These are phyloP conservation scores for Quambalaria eucalypti DNA, from an alignment of 1,284 basidiomycete genomes.

Conservation along the genomic window DNA sequence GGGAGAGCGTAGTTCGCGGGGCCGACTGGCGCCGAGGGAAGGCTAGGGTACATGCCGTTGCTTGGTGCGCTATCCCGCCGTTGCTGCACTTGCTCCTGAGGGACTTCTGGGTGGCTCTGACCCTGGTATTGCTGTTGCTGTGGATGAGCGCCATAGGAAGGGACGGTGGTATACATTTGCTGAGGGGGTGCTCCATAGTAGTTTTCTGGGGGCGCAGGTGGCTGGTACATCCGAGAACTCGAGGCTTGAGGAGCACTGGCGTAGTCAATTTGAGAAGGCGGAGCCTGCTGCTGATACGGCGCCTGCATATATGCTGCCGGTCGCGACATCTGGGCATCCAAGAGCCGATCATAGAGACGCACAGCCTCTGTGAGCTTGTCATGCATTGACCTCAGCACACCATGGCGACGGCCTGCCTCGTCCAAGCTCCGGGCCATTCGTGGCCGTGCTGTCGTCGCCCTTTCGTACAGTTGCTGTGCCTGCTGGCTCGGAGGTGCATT, in stretches of 20 bases:
- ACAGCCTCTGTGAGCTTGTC: slow-evolving; percentile 84
- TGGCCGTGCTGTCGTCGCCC: slow-evolving; percentile 68
- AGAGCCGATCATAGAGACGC: slow-evolving; percentile 73
- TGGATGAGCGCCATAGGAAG: neutral
- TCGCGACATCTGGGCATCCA: slow-evolving; percentile 65
- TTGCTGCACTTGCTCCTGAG: no score
- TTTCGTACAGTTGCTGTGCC: slow-evolving; percentile 64
- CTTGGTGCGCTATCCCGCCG: no score
- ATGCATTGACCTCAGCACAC: slow-evolving; percentile 82
- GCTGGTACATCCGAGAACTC: no score
- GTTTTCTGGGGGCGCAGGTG: neutral
- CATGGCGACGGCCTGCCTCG: slow-evolving; percentile 76
- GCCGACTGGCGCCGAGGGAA: neutral
- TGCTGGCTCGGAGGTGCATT: slow-evolving; percentile 8
- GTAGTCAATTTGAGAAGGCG: neutral
- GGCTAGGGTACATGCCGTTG: neutral
- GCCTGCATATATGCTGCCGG: neutral
- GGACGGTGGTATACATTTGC: neutral
- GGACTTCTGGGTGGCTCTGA: neutral
- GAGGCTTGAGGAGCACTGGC: no score
- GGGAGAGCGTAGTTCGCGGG: neutral
- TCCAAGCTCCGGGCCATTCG: slow-evolving; percentile 76
- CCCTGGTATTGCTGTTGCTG: neutral
- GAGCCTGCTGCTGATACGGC: neutral
- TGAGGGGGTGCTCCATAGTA: neutral